These are phyloP conservation scores for Cryomyces antarcticus DNA, from an alignment of 495 filamentous ascomycete species.

Conservation along the genomic window DNA sequence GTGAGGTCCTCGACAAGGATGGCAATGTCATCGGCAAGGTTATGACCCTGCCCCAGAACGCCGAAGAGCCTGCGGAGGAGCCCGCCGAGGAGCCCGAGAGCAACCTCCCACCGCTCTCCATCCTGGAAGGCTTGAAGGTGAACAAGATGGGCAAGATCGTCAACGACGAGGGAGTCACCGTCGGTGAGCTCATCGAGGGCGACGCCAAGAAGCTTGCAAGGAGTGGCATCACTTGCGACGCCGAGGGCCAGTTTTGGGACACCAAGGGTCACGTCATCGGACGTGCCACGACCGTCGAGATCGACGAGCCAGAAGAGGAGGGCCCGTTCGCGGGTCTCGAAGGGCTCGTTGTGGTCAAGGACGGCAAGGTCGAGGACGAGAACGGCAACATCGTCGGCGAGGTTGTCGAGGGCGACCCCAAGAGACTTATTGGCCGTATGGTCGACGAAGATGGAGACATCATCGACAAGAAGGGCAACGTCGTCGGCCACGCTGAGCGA, in stretches of 20 bases:
- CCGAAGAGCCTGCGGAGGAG: conserved; percentile 9
- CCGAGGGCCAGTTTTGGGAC: conserved; percentile 24
- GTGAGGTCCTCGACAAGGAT: conserved; percentile 28
- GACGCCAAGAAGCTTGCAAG: conserved; percentile 25
- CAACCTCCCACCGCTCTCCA: conserved; percentile 33
- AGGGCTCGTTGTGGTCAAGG: conserved; percentile 35
- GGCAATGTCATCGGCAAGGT: conserved; percentile 23
- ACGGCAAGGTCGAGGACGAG: conserved; percentile 38
- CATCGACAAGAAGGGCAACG: conserved; percentile 38
- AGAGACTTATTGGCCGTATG: conserved; percentile 39
- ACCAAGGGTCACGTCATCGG: conserved; percentile 24
- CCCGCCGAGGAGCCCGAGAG: conserved; percentile 6
- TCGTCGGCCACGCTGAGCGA: conserved; percentile 39
- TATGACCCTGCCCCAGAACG: conserved; percentile 11
- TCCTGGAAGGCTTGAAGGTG: conserved; percentile 37
- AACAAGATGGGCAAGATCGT: conserved; percentile 40
- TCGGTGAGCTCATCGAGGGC: conserved; percentile 24
- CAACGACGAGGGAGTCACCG: conserved; percentile 17
- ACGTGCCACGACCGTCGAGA: conserved; percentile 19
- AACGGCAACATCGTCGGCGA: conserved; percentile 36
- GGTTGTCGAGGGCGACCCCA: conserved; percentile 38
- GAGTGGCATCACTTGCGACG: conserved; percentile 15
- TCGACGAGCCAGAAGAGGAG: conserved; percentile 35
- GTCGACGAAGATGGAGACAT: conserved; percentile 49
- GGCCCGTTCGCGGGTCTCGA: conserved; percentile 44